Evolutionary conservation across 768 basidiomycete species (phyloP), one percentile per base, ranked within the genome.

Genomic region (Pleurotus sapidus): DNA sequence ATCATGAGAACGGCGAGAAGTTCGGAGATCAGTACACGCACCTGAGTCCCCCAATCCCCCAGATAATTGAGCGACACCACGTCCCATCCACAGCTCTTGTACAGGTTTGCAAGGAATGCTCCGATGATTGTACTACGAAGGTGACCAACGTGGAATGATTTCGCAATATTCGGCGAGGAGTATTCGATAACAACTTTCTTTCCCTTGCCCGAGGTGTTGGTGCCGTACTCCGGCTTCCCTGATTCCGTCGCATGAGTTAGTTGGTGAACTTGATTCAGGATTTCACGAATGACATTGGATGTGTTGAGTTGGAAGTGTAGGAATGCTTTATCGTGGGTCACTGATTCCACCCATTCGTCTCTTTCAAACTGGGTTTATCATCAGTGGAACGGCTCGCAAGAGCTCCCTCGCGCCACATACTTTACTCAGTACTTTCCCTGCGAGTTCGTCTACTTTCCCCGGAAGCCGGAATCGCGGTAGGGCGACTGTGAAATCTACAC

Each of bases 41-140:
- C 95, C 82, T 98, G 96, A 42, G 95, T 98, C 20, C 96, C 96
- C 96, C 95, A 98, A 67, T 98, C 96, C 2, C 96, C 96, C 14
- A 98, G 82, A 69, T 99, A 99, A 70, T 99, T 99, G 72, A 98
- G 76, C 1, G 89, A 82, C 38, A 83, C 71, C n/a, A 95, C 94
- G 5, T 93, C 83, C 95, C 93, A 98, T 14, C 96, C 95, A 65
- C 89, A 93, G 5, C 92, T 82, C 67, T 87, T 88, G 78, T 98
- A 96, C 42, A 98, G 64, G 72, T 98, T 98, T 8, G 84, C 78
- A 58, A 98, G 72, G 77, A 97, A 97, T 0, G 92, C 89, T n/a
- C 96, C 96, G 67, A 98, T 96, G 70, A 99, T 99, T n/a, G 96
- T 99, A 55, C 93, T 95, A 39, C 96, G 84, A 59, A 98, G 74